These are phyloP conservation scores for Tetraselmis striata DNA, from an alignment of 139 green algal species.

Conservation along the genomic window DNA sequence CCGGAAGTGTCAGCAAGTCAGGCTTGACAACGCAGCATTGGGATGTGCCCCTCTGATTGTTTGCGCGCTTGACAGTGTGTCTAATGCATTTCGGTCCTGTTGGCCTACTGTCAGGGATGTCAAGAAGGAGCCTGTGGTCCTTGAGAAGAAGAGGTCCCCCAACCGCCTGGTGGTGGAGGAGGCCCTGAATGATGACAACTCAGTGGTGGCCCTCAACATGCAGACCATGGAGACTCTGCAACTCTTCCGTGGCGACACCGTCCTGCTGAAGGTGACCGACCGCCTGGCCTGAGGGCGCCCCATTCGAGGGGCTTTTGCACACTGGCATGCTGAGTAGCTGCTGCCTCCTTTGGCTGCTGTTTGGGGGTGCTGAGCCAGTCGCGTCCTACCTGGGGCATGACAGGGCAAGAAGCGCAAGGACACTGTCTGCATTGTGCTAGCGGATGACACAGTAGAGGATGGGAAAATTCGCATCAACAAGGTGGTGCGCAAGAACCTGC, in stretches of 20 bases:
- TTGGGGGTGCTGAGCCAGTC: too few relatives aligned
- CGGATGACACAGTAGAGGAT: conserved; percentile 94
- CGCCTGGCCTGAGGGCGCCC: too few relatives aligned
- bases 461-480: conserved; percentile 96
- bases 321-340: too few relatives aligned
- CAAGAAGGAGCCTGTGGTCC: conserved; percentile 93
- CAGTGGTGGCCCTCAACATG: conserved; percentile 84
- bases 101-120: conserved; percentile 2
- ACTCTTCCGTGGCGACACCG: conserved; percentile 97
- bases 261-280: conserved; percentile 97
- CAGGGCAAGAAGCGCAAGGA: conserved; percentile 99
- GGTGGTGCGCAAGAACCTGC: conserved; percentile 97
- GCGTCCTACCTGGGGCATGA: neutral
- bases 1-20: too few relatives aligned
- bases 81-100: too few relatives aligned
- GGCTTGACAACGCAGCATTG: too few relatives aligned
- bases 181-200: conserved; percentile 92
- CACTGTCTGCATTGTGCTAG: conserved; percentile 98
- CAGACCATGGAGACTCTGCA: conserved; percentile 98
- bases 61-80: too few relatives aligned
- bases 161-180: conserved; percentile 96
- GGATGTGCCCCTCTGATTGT: too few relatives aligned
- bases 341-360: too few relatives aligned
- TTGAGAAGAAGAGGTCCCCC: conserved; percentile 95
- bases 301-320: too few relatives aligned